Conservation (phyloP, 164 flowering plant species). For the Berberis vulgaris region DNA sequence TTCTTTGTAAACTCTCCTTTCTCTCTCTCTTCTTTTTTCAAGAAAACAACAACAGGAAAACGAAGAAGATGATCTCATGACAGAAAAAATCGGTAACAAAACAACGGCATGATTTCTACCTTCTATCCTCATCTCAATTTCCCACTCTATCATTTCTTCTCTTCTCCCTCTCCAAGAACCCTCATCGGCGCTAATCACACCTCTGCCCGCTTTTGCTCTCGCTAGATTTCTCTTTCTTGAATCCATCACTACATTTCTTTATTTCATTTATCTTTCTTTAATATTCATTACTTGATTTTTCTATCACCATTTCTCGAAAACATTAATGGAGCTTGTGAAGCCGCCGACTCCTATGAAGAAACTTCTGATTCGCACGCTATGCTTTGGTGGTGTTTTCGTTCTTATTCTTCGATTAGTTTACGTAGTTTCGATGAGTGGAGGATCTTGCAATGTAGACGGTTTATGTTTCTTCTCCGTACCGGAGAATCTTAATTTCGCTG, state of each 20-base stretch:
- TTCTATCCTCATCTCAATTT: slow-evolving; percentile 16
- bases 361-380: slow-evolving; percentile 43
- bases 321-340: too few species aligned
- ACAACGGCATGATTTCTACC: slow-evolving; percentile 29
- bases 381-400: slow-evolving; percentile 40
- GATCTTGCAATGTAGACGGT: slow-evolving; percentile 57
- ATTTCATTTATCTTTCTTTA: background rate
- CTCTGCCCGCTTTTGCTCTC: slow-evolving; percentile 88
- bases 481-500: slow-evolving; percentile 29
- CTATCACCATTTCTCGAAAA: slow-evolving; percentile 1
- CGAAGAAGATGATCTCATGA: too few species aligned
- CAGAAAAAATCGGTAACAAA: background rate
- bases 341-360: slow-evolving; percentile 24
- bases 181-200: slow-evolving; percentile 92
- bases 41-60: too few species aligned
- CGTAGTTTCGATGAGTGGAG: slow-evolving; percentile 54
- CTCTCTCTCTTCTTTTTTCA: too few species aligned
- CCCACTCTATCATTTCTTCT: slow-evolving; percentile 12
- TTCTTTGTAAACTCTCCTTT: too few species aligned
- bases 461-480: slow-evolving; percentile 76
- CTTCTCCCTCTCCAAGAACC: slow-evolving; percentile 7
- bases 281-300: slow-evolving; percentile 33
- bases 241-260: too few species aligned
- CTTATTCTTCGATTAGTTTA: slow-evolving; percentile 55
- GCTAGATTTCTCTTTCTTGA: slow-evolving; percentile 19